Evolutionary conservation across 345 rosid species (phyloP).

Genomic region (Jatropha curcas): DNA sequence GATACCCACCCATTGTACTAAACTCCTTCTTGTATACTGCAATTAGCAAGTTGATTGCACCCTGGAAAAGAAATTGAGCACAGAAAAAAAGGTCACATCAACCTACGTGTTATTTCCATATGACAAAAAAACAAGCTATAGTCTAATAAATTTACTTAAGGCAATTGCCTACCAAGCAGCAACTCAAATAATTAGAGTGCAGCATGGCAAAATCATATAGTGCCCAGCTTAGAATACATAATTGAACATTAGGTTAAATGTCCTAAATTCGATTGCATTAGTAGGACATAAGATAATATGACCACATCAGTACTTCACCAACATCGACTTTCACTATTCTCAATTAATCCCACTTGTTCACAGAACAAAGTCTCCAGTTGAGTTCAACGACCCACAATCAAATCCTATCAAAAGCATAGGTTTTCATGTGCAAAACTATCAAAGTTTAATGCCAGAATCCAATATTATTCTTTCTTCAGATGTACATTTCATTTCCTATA

Average conservation of each 20-base stretch:
- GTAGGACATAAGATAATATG: neutral
- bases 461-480: neutral
- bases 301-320: neutral
- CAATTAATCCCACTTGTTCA: neutral
- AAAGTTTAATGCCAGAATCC: neutral
- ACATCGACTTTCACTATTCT: neutral
- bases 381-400: neutral
- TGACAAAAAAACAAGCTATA: neutral
- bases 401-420: neutral
- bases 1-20: slow-evolving; percentile 56
- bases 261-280: neutral
- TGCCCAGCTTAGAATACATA: neutral
- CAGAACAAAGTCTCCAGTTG: neutral
- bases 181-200: neutral
- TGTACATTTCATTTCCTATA: neutral
- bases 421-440: neutral
- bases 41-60: slow-evolving; percentile 86
- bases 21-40: slow-evolving; percentile 87
- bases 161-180: neutral
- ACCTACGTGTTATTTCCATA: neutral
- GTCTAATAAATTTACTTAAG: neutral
- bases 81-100: neutral
- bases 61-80: slow-evolving; percentile 45
- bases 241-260: neutral
- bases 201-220: neutral